Evolutionary conservation across 1,284 basidiomycete species (phyloP), one percentile per base, ranked within the genome.

Genomic region (Veloboletus limbatus): DNA sequence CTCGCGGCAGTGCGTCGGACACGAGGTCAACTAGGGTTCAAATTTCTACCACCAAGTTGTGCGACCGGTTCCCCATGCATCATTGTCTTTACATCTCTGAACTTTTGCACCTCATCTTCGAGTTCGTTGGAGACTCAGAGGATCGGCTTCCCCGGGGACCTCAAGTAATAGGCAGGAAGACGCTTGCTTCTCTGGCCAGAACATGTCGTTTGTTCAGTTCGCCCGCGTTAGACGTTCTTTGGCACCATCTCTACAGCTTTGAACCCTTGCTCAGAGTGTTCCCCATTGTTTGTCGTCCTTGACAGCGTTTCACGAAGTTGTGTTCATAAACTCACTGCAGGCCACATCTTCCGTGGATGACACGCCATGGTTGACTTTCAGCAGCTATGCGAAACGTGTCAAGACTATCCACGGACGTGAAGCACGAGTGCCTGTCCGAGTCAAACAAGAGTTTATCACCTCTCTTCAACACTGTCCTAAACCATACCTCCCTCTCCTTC

Each of bases 41-140:
- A n/a, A n/a, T n/a, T n/a, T n/a, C n/a, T n/a, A n/a, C n/a, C n/a
- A n/a, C n/a, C n/a, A n/a, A n/a, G n/a, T n/a, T n/a, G n/a, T n/a
- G n/a, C n/a, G n/a, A n/a, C n/a, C n/a, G n/a, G n/a, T n/a, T n/a
- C 36, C 43, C 21, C 28, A 56, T 60, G 52, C 52, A 55, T 21
- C 37, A 21, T 22, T 59, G 52, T 39, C 31, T 56, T 11, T 32
- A 13, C 26, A 43, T 56, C 35, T 39, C 40, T 17, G 57, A 56
- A 27, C 17, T 56, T 3, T 34, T 56, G 22, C 5, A 1, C 18
- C 28, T 45, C 40, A 43, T 57, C 36, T 43, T 59, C 40, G 21
- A 45, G 11, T 52, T 27, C 30, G 14, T 43, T 14, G 10, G 13
- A 25, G 25, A 24, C n/a, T 14, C 8, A 21, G 42, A 52, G 16